Conservation (phyloP, 441 rosid genomes). For the Adansonia gregorii region DNA sequence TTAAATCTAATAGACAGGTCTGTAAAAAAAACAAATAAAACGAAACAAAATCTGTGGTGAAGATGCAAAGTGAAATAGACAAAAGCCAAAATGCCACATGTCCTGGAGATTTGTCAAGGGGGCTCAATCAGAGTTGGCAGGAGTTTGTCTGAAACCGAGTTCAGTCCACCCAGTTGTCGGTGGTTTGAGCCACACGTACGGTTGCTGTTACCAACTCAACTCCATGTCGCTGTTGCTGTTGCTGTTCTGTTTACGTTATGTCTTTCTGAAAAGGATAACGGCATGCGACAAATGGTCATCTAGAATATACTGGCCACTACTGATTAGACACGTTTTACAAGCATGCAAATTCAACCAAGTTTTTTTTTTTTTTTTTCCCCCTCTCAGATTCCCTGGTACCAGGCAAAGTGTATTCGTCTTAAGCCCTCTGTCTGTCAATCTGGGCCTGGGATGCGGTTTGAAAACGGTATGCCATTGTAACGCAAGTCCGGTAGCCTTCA, state of each 20-base stretch:
- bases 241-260: neutral
- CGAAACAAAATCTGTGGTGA: constrained; percentile 11
- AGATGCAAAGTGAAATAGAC: neutral
- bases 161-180: constrained; percentile 26
- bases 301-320: neutral
- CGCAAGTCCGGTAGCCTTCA: neutral
- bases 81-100: constrained; percentile 18
- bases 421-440: neutral
- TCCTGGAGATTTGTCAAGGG: neutral
- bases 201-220: neutral
- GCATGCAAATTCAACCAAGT: neutral
- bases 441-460: neutral
- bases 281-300: neutral
- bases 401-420: too few species aligned
- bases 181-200: constrained; percentile 24
- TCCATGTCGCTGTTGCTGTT: too few species aligned
- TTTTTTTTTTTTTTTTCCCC: neutral
- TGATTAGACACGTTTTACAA: constrained; percentile 11
- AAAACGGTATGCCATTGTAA: neutral
- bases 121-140: neutral
- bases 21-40: neutral
- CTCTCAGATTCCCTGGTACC: neutral
- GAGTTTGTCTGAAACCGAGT: neutral
- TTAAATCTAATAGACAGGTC: too few species aligned
- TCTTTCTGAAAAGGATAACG: neutral